phyloP scores from a whole-genome alignment of 2,329 filamentous ascomycete species.

The Pseudocercospora vitis region DNA sequence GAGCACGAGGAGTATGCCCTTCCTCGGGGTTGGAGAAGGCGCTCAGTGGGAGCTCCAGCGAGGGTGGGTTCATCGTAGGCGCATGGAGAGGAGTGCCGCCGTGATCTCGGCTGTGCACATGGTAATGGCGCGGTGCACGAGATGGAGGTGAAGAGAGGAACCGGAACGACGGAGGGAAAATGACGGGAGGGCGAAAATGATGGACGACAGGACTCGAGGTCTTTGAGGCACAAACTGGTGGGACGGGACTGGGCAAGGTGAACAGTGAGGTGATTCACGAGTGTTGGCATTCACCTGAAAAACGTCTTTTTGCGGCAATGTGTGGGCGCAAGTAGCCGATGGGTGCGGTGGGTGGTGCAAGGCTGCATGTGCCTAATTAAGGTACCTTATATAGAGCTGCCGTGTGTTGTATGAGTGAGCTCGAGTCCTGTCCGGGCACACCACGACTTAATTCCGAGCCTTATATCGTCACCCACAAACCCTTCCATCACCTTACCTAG shows the following conservation, averaged over 20 bases:
- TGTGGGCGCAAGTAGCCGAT: too few relatives aligned
- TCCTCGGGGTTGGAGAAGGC: slow-evolving; percentile 20
- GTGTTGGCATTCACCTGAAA: too few relatives aligned
- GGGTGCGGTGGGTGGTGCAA: too few relatives aligned
- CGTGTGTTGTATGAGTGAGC: background rate
- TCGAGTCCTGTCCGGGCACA: too few relatives aligned
- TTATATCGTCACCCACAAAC: background rate
- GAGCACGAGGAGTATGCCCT: slow-evolving; percentile 47
- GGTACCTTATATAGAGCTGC: too few relatives aligned
- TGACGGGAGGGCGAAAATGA: slow-evolving; percentile 8
- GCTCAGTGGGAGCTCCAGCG: slow-evolving; percentile 31
- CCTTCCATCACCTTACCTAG: too few relatives aligned
- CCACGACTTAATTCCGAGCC: slow-evolving; percentile 3
- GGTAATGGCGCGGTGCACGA: slow-evolving; percentile 14
- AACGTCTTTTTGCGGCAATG: too few relatives aligned
- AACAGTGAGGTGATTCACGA: too few relatives aligned
- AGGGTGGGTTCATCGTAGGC: slow-evolving; percentile 34
- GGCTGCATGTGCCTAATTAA: too few relatives aligned
- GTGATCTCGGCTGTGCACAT: slow-evolving; percentile 35
- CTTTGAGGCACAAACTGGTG: slow-evolving; percentile 1
- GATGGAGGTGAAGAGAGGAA: slow-evolving; percentile 16
- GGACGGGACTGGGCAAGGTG: background rate
- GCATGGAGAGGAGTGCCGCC: slow-evolving; percentile 32
- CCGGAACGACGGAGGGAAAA: slow-evolving; percentile 10
- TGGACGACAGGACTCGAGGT: background rate